These are phyloP conservation scores for Magnusiomyces sp. DNA, from an alignment of 1,139 yeast genomes.

Conservation along the genomic window DNA sequence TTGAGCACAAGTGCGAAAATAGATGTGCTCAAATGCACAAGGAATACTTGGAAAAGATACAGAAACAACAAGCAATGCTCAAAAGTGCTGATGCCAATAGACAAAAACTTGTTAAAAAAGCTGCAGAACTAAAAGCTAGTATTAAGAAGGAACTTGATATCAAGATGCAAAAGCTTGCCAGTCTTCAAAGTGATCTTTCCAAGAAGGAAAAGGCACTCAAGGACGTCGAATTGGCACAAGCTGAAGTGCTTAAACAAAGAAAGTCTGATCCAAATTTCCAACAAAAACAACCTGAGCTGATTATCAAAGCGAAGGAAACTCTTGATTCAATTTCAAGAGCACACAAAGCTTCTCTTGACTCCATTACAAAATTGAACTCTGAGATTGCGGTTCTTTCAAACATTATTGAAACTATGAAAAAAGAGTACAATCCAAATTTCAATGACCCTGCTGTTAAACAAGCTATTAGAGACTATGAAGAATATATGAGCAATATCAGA, in stretches of 20 bases:
- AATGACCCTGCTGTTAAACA: slow-evolving; percentile 82
- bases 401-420: slow-evolving; percentile 40
- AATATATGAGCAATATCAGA: slow-evolving; percentile 16
- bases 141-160: slow-evolving; percentile 15
- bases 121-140: slow-evolving; percentile 17
- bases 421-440: slow-evolving; percentile 76
- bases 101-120: slow-evolving; percentile 8
- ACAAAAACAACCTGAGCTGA: slow-evolving; percentile 11
- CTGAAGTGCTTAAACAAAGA: neutral
- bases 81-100: slow-evolving; percentile 2
- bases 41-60: slow-evolving; percentile 16
- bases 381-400: slow-evolving; percentile 33
- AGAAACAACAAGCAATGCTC: slow-evolving; percentile 15
- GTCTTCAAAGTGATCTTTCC: slow-evolving; percentile 2
- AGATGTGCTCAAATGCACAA: slow-evolving; percentile 12
- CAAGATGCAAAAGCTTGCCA: slow-evolving; percentile 9
- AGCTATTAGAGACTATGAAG: slow-evolving; percentile 54
- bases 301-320: slow-evolving; percentile 21
- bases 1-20: slow-evolving; percentile 21
- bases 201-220: slow-evolving; percentile 7
- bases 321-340: slow-evolving; percentile 24
- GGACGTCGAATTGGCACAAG: slow-evolving; percentile 6
- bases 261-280: neutral
- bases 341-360: slow-evolving; percentile 30
- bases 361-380: slow-evolving; percentile 3